phyloP scores from a whole-genome alignment of 306 rosid species.

The Inga laurina region DNA sequence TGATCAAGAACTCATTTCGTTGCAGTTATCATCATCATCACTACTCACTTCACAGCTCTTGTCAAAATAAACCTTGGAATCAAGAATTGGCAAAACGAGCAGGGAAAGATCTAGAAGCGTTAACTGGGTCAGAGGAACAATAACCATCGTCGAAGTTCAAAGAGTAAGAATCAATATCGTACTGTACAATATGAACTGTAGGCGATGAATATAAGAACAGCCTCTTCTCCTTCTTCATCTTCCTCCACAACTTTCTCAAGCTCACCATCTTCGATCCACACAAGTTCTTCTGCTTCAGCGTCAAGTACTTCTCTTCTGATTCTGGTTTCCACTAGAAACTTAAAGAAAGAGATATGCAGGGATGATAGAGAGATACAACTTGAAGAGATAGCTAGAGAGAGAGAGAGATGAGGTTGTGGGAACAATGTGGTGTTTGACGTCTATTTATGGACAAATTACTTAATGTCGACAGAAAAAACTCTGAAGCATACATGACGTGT shows the following conservation, averaged over 20 bases:
- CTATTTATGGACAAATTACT: neutral
- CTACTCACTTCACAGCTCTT: neutral
- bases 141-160: slow-evolving; percentile 66
- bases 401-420: neutral
- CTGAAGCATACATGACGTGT: neutral
- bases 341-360: neutral
- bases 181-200: slow-evolving; percentile 25
- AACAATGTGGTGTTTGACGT: neutral
- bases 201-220: neutral
- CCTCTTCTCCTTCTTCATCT: slow-evolving; percentile 50
- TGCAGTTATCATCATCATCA: neutral
- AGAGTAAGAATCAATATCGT: slow-evolving; percentile 53
- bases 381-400: neutral
- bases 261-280: slow-evolving; percentile 30
- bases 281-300: neutral
- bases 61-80: neutral
- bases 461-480: neutral
- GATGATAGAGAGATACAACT: neutral
- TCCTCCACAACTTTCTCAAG: slow-evolving; percentile 58
- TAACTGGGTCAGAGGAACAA: slow-evolving; percentile 46
- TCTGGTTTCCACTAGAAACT: neutral
- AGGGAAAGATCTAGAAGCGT: slow-evolving; percentile 57
- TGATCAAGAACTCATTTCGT: neutral
- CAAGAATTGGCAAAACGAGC: slow-evolving; percentile 60
- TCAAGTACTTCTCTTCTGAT: neutral